Base-by-base conservation (phyloP, 2,329 filamentous ascomycete species). In the Sporothrix curviconia region DNA sequence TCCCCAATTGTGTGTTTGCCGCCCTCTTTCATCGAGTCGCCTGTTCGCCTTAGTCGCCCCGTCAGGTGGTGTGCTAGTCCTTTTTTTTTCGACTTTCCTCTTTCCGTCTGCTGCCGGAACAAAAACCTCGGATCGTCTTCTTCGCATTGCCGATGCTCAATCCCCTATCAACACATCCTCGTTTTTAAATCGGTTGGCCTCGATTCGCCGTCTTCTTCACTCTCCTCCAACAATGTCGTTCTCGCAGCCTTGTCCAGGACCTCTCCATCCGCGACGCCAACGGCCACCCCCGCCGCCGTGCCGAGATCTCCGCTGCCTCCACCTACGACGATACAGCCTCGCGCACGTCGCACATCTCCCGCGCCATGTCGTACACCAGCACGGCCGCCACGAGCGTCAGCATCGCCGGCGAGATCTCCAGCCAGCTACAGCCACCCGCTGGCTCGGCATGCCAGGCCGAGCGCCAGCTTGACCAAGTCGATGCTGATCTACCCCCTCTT, bases 401-500 rank as follows among this genome's bases (percentile, higher is more conserved):
- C 79, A 86, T 86, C 64, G 76, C 82, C 1, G 83, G 83, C 55
- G 88, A 92, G 66, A 92, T 94, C 64, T 86, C 86, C 14, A 92
- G 87, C 71, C 89, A 92, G 72, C 80, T 92, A 92, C 72, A 86
- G 84, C 66, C 89, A 94, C 66, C 87, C 89, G 47, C 78, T 94
- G 57, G 86, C 87, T 58, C 80, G 89, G 81, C 85, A 65, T 94
- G 89, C 89, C 89, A 94, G 71, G 85, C 88, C 34, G 89, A 92
- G 75, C 81, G 87, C 64, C 89, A 92, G 74, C 78, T n/a, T 94
- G 70, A 92, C 89, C 61, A 92, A 92, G 84, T 94, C 92, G 37
- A 97, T 97, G 94, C 86, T 99, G 67, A 96, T 99, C 68, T 97
- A 95, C 74, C 94, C 94, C 12, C 81, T 99, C 64, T 99, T 99